Evolutionary conservation across 2,329 filamentous ascomycete genomes (phyloP).

Genomic region (Phaeosphaeriaceae sp.): DNA sequence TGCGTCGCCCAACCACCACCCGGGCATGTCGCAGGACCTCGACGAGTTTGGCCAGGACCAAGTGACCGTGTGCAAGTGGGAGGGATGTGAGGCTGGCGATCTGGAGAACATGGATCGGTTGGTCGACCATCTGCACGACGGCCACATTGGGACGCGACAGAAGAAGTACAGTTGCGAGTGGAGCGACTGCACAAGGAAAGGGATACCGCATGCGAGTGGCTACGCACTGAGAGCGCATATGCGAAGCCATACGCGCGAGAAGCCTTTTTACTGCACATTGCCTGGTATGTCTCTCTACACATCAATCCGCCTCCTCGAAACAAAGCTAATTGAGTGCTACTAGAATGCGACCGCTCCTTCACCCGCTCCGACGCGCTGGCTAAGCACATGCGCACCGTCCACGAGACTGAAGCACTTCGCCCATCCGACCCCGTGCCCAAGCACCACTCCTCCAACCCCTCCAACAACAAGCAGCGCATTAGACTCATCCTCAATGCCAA

Average conservation of each 20-base stretch:
- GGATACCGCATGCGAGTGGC: conserved; percentile 89
- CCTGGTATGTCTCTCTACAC: conserved; percentile 70
- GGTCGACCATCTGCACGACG: conserved; percentile 71
- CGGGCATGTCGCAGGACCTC: conserved; percentile 48
- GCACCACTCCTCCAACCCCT: conserved; percentile 58
- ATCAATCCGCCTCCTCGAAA: not conserved
- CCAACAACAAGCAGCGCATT: conserved; percentile 55
- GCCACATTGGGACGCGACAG: conserved; percentile 90
- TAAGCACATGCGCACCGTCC: conserved; percentile 98
- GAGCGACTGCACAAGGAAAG: conserved; percentile 87
- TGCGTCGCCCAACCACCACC: conserved; percentile 56
- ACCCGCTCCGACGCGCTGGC: conserved; percentile 94
- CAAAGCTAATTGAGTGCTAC: conserved; percentile 5
- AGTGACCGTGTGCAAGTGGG: conserved; percentile 58
- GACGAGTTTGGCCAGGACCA: conserved; percentile 53
- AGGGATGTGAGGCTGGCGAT: conserved; percentile 57
- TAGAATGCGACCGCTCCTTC: conserved; percentile 97
- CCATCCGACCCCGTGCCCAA: conserved; percentile 76
- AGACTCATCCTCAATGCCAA: conserved; percentile 52
- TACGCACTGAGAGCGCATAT: conserved; percentile 97
- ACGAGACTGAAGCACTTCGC: conserved; percentile 93
- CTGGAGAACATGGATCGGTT: conserved; percentile 60
- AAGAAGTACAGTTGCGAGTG: conserved; percentile 99
- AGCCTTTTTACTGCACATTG: conserved; percentile 95
- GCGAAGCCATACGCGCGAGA: conserved; percentile 96